Evolutionary conservation across 768 basidiomycete species (phyloP).

Genomic region (Mycena filopes): DNA sequence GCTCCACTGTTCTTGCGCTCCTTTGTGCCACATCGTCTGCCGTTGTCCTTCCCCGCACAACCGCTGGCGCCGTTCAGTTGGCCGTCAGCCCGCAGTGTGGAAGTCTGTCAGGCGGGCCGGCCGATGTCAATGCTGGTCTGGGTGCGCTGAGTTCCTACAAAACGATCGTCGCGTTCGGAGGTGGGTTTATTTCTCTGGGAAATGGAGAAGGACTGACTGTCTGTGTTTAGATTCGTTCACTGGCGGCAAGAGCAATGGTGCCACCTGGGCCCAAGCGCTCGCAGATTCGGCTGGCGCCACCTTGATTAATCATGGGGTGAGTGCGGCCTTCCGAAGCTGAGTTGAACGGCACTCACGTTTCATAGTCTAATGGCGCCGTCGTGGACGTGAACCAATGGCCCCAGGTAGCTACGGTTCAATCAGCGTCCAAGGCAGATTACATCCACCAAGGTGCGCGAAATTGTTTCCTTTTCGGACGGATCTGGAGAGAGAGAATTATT

Average conservation of each 20-base stretch:
- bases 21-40: conserved; percentile 36
- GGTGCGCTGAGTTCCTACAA: conserved; percentile 46
- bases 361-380: conserved; percentile 50
- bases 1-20: conserved; percentile 32
- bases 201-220: neutral
- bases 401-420: neutral
- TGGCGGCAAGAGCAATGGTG: conserved; percentile 56
- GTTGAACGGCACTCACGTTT: neutral
- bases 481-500: neutral
- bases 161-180: conserved; percentile 63
- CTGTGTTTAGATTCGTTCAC: conserved; percentile 46
- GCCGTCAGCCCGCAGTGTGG: conserved; percentile 61
- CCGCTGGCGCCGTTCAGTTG: conserved; percentile 40
- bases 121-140: conserved; percentile 60
- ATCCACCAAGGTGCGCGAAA: conserved; percentile 47
- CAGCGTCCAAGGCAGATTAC: conserved; percentile 44
- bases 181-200: conserved; percentile 38
- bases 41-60: conserved; percentile 33
- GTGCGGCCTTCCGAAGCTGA: conserved; percentile 2
- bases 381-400: conserved; percentile 37
- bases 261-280: conserved; percentile 53
- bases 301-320: conserved; percentile 56
- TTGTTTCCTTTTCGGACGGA: neutral
- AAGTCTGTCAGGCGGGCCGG: conserved; percentile 45
- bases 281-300: conserved; percentile 46